Evolutionary conservation across 1,284 basidiomycete genomes (phyloP), one percentile per base, ranked within the genome.

Genomic region (Ganoderma lingzhi): DNA sequence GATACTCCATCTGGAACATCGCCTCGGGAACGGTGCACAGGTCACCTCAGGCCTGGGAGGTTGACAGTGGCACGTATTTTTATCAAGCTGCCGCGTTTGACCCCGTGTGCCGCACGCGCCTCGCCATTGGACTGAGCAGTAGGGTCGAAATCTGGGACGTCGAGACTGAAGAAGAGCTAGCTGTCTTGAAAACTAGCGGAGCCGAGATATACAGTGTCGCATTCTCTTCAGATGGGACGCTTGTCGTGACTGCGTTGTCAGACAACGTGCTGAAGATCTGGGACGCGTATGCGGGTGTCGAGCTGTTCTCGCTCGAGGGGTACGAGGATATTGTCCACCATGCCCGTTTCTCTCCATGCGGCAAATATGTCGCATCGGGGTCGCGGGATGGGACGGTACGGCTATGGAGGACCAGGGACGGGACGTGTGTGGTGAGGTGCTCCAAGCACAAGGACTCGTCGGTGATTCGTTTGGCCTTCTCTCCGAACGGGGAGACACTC

Each of bases 301-400:
- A 5, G 35, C n/a, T 56, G 30, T 71, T 75, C 44, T 70, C 76
- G 2, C 71, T 70, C 1, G 70, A 74, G 32, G 75, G 72, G 3
- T 37, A 63, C 59, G 6, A 64, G 42, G 66, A 45, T 37, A 51
- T 51, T 37, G 67, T 76, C 37, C 71, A 65, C 28, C 70, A 71
- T 17, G 72, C 77, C 1, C 71, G 70, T 23, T 75, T 74, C 69
- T 76, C 76, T 10, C 71, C 72, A 3, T 72, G 75, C 62, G 75
- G 76, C 15, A 30, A 45, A 32, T 64, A 58, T 35, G 62, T 75
- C 70, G 69, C 70, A 17, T 76, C 73, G 32, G 77, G 73, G 32
- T 75, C 72, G 9, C 30, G n/a, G 10, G 77, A 78, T 63, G 62
- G 65, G 12, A 74, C 76, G 41, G 69, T 79, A 12, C 64, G 72